Conservation (phyloP, 2,329 filamentous ascomycete genomes). For the Beauveria australis region DNA sequence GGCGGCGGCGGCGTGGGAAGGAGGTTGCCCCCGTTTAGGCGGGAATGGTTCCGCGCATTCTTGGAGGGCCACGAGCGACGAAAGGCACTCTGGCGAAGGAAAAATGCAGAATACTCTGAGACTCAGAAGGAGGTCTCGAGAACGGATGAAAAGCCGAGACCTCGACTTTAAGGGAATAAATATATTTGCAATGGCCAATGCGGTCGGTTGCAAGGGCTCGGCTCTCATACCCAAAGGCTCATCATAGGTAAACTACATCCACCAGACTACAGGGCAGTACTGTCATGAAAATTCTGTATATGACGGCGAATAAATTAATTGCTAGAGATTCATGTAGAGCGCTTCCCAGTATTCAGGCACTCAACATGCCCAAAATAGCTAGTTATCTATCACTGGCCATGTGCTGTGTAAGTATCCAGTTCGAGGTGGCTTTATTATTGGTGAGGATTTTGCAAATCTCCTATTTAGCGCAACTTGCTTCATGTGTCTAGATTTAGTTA, state of each 20-base stretch:
- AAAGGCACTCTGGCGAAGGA: constrained; percentile 25
- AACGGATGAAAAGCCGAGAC: not conserved
- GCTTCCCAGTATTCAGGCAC: too few relatives aligned
- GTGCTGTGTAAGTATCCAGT: too few relatives aligned
- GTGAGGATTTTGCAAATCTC: not conserved
- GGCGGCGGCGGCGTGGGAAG: constrained; percentile 30
- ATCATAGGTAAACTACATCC: too few relatives aligned
- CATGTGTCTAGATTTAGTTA: not conserved
- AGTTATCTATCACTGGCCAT: too few relatives aligned
- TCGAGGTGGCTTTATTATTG: too few relatives aligned
- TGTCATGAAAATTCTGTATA: too few relatives aligned
- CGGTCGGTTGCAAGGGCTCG: too few relatives aligned
- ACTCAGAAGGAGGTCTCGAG: not conserved
- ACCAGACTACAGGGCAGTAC: too few relatives aligned
- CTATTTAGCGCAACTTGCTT: not conserved
- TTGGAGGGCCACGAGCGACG: constrained; percentile 46
- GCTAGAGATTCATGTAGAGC: too few relatives aligned
- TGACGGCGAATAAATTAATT: too few relatives aligned
- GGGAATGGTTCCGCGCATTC: constrained; percentile 41
- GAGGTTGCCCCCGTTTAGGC: constrained; percentile 34
- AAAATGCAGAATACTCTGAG: not conserved
- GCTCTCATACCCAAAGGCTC: too few relatives aligned
- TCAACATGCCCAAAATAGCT: too few relatives aligned
- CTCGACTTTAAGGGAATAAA: not conserved
- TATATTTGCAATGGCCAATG: not conserved